Evolutionary conservation across 345 rosid genomes (phyloP), one percentile per base, ranked within the genome.

Genomic region (Hevea brasiliensis): DNA sequence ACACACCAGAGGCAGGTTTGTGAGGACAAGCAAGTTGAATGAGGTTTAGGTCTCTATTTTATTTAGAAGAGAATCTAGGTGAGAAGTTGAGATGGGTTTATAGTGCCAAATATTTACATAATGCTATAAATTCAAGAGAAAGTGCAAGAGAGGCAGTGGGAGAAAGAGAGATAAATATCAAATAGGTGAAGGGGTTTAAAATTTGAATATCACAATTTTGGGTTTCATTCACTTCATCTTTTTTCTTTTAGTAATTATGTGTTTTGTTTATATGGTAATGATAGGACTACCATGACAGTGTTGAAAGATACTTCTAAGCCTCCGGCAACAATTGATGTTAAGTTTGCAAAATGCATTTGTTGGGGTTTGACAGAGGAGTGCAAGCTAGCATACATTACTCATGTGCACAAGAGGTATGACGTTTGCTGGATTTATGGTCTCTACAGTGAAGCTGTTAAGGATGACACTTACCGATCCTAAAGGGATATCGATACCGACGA

Each of bases 361-460:
- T 91, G 97, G 62, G 92, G 94, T 21, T 77, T 91, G 21, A 69
- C 77, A 50, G 97, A 91, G 79, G 97, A 89, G 76, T 89, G 90
- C 70, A 91, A 93, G 24, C 74, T 42, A 1, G 87, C 77, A 35
- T 91, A 91, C 87, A 83, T 91, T 64, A 74, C 78, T 6, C 69
- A 77, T 0, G 89, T 91, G 15, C 76, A 84, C 17, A 89, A 86
- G 70, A 81, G 82, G 61, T 82, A 78, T 73, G 81, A 73, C 8
- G 97, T 93, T 21, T 82, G 77, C 14, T 92, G 95, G 95, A 87
- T 92, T 29, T 90, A 93, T 66, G 97, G 92, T 4, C 89, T 92
- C 35, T 92, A 93, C 17, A 55, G 87, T 6, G 97, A 90, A 68
- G 97, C 93, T 0, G 90, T 90, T 2, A 82, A 87, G 14, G 93